Percentiles rank a stretch among this genome's conserved stretches.
Evolutionary conservation across 805 yeast species (phyloP).

Genomic region (Lipomyces japonicus): DNA sequence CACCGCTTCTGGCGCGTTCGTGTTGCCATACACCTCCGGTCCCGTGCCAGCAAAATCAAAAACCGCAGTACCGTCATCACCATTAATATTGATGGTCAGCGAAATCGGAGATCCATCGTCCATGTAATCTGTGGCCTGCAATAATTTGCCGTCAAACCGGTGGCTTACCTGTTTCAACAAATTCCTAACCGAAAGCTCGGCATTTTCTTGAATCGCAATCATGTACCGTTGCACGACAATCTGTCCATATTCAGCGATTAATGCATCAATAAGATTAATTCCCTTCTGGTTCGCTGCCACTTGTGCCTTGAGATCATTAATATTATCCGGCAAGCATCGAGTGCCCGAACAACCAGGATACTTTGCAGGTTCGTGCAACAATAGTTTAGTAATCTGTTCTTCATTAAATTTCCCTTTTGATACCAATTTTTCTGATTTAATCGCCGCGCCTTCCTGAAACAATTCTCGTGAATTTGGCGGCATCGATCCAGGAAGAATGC

Average conservation of each 20-base stretch:
- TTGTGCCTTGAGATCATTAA: constrained; percentile 81
- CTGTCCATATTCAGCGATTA: constrained; percentile 61
- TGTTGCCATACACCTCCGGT: constrained; percentile 80
- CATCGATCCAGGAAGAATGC: constrained; percentile 88
- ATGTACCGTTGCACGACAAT: constrained; percentile 64
- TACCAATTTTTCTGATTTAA: constrained; percentile 72
- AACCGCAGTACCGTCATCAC: constrained; percentile 54
- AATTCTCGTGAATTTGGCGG: constrained; percentile 85
- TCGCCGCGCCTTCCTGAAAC: constrained; percentile 89
- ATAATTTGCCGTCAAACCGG: constrained; percentile 37
- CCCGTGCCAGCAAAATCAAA: constrained; percentile 88
- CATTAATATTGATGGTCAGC: constrained; percentile 50
- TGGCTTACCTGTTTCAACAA: constrained; percentile 47
- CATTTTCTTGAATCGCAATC: constrained; percentile 78
- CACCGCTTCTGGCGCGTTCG: constrained; percentile 90
- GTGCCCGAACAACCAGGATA: constrained; percentile 88
- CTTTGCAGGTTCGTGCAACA: constrained; percentile 71
- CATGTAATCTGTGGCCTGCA: constrained; percentile 62
- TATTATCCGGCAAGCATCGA: constrained; percentile 74
- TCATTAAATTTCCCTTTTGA: constrained; percentile 71
- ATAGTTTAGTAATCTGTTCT: constrained; percentile 55
- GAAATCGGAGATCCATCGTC: constrained; percentile 76
- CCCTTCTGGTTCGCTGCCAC: constrained; percentile 88
- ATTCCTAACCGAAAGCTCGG: constrained; percentile 63
- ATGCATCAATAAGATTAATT: constrained; percentile 55